Conservation (phyloP, 1,139 yeast species). For the Pneumocystis sp. region DNA sequence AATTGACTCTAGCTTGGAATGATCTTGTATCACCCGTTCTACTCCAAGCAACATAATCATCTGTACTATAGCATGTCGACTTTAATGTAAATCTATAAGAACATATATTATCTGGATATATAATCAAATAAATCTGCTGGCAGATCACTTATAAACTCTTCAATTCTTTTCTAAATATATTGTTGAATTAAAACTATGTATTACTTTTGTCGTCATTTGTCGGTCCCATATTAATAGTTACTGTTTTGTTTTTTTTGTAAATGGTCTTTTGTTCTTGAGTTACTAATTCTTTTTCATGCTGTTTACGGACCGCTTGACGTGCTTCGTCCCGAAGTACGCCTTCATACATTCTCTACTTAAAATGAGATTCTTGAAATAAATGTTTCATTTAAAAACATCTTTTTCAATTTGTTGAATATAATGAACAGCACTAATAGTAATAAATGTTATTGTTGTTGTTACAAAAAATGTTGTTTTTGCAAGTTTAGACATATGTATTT, state of each 20-base stretch:
- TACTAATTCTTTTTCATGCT: not conserved
- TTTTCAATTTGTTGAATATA: not conserved
- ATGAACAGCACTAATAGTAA: not conserved
- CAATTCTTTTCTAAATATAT: not conserved
- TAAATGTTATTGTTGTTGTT: not conserved
- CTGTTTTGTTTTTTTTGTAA: not conserved
- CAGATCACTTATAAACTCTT: not conserved
- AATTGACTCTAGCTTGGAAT: not conserved
- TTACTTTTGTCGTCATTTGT: not conserved
- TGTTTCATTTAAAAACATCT: not conserved
- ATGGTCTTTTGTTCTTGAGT: not conserved
- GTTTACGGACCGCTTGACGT: not conserved
- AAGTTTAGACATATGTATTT: not conserved
- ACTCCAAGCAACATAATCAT: not conserved
- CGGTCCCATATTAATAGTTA: not conserved
- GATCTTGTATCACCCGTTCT: not conserved
- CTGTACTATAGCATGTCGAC: not conserved
- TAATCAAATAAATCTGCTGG: not conserved
- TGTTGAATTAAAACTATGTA: not conserved
- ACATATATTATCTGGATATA: not conserved
- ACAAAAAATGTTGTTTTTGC: not conserved
- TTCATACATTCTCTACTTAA: not conserved
- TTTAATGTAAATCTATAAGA: not conserved
- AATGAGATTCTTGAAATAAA: not conserved
- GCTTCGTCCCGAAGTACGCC: not conserved